Base-by-base conservation (phyloP, 441 rosid genomes). In the Populus tomentosa region DNA sequence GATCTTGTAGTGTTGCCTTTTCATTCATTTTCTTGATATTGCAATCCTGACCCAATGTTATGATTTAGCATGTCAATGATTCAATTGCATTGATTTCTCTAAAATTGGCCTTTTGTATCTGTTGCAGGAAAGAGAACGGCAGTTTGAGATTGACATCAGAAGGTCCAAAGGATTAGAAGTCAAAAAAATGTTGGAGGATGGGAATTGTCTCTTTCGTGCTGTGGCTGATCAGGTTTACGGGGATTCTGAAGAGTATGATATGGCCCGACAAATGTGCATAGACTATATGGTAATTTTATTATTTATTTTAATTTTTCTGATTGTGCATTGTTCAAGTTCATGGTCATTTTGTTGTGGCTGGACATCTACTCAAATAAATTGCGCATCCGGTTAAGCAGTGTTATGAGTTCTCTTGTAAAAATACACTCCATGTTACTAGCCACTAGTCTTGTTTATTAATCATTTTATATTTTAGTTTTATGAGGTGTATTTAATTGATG, bases 211-310 rank as follows among this genome's bases (percentile, higher is more conserved):
- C 72, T 96, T 96, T 62, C 98, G 94, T 59, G 98, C 99, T 84
- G 93, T 96, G 53, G 97, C 96, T 66, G 98, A 96, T 90, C 99
- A 96, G 88, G 98, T 96, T 70, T 88, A 91, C 75, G 98, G 99
- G 82, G 99, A 96, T 83, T 88, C 96, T 69, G 98, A 94, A 77
- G 80, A 67, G 5, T 89, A 92, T 85, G 94, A 91, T 82, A 65
- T 84, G 84, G 84, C 82, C 72, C 86, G 98, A 78, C 98, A 96
- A 85, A 85, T 96, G 98, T 94, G 99, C 90, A 88, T 94, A 73
- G 98, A 96, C 77, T 94, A 96, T 80, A 94, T 96, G 99, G 99
- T 96, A 90, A 76, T 71, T 33, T 70, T 75, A 28, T 46, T 30
- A 26, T 26, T 26, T 26, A 26, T 26, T 26, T 26, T 26, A 26